A percentile compares a stretch with the other conserved stretches of the same genome.
These are phyloP conservation scores for Phytophthora europaea DNA, from an alignment of 352 stramenopile genomes.

Conservation along the genomic window DNA sequence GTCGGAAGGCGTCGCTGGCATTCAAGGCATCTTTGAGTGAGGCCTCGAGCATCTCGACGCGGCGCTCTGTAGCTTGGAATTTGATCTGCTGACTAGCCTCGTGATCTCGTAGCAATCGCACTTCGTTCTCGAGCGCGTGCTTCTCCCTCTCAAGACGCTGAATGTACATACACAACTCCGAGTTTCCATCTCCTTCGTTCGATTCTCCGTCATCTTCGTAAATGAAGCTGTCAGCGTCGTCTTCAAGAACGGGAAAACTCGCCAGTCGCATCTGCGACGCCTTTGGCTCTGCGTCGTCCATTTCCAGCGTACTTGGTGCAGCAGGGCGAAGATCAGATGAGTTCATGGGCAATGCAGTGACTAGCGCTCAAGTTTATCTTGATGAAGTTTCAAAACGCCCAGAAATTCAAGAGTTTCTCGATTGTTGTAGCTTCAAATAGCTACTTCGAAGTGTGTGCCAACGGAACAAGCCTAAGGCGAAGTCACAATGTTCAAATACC, in stretches of 20 bases:
- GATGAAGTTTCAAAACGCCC: constrained; percentile 27
- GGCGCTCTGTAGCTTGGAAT: constrained; percentile 31
- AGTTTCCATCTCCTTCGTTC: constrained; percentile 30
- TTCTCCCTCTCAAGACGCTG: constrained; percentile 64
- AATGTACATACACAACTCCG: constrained; percentile 63
- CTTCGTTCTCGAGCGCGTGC: constrained; percentile 49
- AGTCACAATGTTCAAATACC: constrained; percentile 3
- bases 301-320: constrained; percentile 12
- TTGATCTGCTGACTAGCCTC: constrained; percentile 50
- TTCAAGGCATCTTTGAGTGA: constrained; percentile 42
- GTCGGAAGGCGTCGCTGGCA: constrained; percentile 33
- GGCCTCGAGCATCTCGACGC: constrained; percentile 54
- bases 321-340: constrained; percentile 20
- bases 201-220: constrained; percentile 45
- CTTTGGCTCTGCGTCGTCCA: constrained; percentile 29
- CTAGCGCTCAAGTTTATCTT: neutral
- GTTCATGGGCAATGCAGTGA: constrained; percentile 25
- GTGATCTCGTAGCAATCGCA: constrained; percentile 49
- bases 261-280: constrained; percentile 12
- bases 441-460: neutral
- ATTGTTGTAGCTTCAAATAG: constrained; percentile 30
- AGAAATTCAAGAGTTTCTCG: neutral
- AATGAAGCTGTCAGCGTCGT: constrained; percentile 41
- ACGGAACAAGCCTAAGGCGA: neutral
- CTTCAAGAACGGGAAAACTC: constrained; percentile 39